A percentile compares a stretch with the other conserved stretches of the same genome.
These are phyloP conservation scores for Claviceps sp. DNA, from an alignment of 2,329 filamentous ascomycete genomes.

Conservation along the genomic window DNA sequence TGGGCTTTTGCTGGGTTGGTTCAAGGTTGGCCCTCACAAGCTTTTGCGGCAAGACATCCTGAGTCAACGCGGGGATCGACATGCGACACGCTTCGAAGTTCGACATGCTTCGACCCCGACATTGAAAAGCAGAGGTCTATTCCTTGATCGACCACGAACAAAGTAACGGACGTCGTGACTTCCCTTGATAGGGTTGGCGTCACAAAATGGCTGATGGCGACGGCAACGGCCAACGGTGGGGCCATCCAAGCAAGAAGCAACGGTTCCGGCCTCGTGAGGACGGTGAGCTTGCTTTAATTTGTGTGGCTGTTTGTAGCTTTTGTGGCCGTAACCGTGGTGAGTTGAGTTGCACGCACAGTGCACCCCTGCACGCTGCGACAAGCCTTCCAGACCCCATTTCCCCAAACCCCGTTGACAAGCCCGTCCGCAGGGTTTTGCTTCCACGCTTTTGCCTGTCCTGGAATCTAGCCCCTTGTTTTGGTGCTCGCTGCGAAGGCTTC, in stretches of 20 bases:
- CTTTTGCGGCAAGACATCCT: background rate
- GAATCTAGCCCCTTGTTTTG: background rate
- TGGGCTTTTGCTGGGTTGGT: background rate
- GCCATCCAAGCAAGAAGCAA: background rate
- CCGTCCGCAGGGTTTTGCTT: background rate
- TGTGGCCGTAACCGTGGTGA: background rate
- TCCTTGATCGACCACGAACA: background rate
- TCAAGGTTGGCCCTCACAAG: background rate
- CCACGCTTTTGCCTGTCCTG: background rate
- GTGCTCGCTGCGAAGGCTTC: too few species aligned
- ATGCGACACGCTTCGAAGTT: background rate
- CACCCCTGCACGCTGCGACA: background rate
- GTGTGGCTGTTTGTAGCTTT: conserved; percentile 1
- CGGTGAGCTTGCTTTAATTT: background rate
- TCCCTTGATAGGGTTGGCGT: background rate
- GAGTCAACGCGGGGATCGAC: background rate
- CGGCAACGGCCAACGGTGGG: background rate
- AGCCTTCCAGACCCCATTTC: background rate
- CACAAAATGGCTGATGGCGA: background rate
- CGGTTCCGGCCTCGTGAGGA: background rate
- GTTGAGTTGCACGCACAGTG: background rate
- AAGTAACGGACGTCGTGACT: background rate
- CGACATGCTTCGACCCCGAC: background rate
- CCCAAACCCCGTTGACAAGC: background rate
- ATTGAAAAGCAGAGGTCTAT: background rate